Conservation (phyloP, 2,329 filamentous ascomycete species). For the Niveomyces coronatus region DNA sequence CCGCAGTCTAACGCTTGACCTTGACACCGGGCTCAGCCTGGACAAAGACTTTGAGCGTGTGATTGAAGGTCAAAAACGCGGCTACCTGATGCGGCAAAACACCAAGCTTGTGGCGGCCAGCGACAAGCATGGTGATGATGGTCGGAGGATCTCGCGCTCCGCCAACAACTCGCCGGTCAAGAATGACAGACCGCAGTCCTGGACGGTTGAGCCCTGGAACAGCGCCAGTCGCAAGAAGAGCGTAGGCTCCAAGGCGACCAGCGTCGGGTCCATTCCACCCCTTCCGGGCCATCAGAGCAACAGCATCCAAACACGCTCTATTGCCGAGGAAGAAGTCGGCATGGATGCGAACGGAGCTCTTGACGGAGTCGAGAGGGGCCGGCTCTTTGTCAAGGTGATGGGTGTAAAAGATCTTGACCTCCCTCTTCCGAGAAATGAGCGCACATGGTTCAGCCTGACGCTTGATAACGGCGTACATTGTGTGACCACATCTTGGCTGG, state of each 20-base stretch:
- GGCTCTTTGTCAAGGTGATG: conserved; percentile 97
- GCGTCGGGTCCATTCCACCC: conserved; percentile 61
- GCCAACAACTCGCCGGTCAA: conserved; percentile 62
- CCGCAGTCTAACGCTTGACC: conserved; percentile 70
- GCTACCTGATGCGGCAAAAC: conserved; percentile 97
- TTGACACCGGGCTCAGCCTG: conserved; percentile 76
- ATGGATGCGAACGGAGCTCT: conserved; percentile 50
- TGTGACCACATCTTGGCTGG: conserved; percentile 91
- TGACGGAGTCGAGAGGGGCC: conserved; percentile 76
- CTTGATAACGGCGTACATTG: conserved; percentile 98
- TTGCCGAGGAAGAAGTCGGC: conserved; percentile 57
- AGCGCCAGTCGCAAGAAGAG: conserved; percentile 59
- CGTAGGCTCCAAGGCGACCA: conserved; percentile 37
- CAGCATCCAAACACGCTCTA: conserved; percentile 48
- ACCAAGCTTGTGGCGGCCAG: conserved; percentile 95
- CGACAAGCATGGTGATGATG: conserved; percentile 54
- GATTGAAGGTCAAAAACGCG: conserved; percentile 96
- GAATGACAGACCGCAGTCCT: conserved; percentile 74
- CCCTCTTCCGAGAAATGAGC: conserved; percentile 80
- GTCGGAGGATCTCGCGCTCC: conserved; percentile 46
- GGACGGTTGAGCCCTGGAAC: conserved; percentile 97
- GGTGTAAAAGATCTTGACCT: conserved; percentile 93
- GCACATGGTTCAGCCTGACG: conserved; percentile 89
- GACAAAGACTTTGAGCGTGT: conserved; percentile 91
- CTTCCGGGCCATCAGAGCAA: conserved; percentile 83